These are phyloP conservation scores for Aspergillus intermedius DNA, from an alignment of 2,329 filamentous ascomycete genomes.

Conservation along the genomic window DNA sequence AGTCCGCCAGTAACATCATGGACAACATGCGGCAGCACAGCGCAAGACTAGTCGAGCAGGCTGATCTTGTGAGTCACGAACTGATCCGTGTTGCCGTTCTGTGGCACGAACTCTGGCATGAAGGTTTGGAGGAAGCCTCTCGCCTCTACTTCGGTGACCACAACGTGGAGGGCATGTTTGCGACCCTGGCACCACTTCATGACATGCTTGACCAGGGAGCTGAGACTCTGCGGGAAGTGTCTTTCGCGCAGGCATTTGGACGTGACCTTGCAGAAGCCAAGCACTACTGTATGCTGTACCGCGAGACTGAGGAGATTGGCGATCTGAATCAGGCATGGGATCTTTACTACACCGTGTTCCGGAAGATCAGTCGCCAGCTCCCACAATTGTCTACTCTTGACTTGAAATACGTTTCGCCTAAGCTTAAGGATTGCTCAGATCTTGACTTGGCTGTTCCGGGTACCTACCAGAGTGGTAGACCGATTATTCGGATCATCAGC, in stretches of 20 bases:
- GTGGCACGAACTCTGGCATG: constrained; percentile 99
- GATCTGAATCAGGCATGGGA: constrained; percentile 99
- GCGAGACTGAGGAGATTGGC: constrained; percentile 78
- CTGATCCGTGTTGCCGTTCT: constrained; percentile 93
- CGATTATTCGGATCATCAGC: constrained; percentile 75
- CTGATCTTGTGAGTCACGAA: constrained; percentile 90
- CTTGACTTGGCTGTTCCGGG: constrained; percentile 93
- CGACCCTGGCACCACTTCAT: constrained; percentile 81
- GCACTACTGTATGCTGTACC: constrained; percentile 92
- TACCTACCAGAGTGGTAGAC: constrained; percentile 75
- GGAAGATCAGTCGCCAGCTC: constrained; percentile 86
- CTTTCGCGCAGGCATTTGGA: constrained; percentile 95
- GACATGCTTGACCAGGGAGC: constrained; percentile 85
- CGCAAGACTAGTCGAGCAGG: constrained; percentile 85
- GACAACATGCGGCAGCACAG: constrained; percentile 96
- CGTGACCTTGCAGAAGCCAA: constrained; percentile 90
- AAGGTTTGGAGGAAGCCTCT: constrained; percentile 93
- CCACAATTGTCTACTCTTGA: constrained; percentile 90
- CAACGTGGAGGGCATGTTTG: constrained; percentile 97
- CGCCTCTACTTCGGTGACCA: constrained; percentile 95
- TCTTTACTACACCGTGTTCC: constrained; percentile 97
- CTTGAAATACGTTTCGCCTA: constrained; percentile 93
- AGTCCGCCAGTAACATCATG: constrained; percentile 90
- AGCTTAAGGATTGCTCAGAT: constrained; percentile 75
- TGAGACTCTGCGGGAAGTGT: constrained; percentile 90